Evolutionary conservation across 1,139 yeast species (phyloP).

Genomic region (Candida sojae): DNA sequence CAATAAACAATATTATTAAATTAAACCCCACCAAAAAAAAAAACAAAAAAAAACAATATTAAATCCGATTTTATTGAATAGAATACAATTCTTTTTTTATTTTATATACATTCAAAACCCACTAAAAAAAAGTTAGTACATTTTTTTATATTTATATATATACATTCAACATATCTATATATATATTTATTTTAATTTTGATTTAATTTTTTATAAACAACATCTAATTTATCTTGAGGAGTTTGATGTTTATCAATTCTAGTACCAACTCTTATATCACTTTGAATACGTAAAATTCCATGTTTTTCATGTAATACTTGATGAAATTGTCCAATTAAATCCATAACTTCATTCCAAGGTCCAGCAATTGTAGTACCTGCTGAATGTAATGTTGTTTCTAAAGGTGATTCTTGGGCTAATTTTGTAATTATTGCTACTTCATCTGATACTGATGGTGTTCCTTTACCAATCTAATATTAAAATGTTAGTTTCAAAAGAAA

Average conservation of each 20-base stretch:
- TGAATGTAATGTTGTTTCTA: conserved; percentile 74
- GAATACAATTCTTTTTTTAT: no score
- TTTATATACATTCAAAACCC: neutral
- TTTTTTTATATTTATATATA: neutral
- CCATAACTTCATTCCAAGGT: conserved; percentile 88
- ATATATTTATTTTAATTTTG: neutral
- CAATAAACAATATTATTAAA: conserved; percentile 2
- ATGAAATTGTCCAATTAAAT: conserved; percentile 77
- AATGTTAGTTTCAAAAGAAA: conserved; percentile 16
- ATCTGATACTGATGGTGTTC: conserved; percentile 73
- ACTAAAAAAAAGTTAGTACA: neutral
- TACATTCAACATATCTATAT: neutral
- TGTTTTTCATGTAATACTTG: conserved; percentile 58
- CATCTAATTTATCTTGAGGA: conserved; percentile 65
- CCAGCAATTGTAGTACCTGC: conserved; percentile 94
- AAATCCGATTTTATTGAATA: no score
- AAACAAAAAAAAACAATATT: neutral
- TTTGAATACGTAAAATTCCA: conserved; percentile 77
- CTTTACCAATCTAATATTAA: conserved; percentile 63
- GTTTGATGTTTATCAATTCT: conserved; percentile 68
- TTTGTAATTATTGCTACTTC: conserved; percentile 72
- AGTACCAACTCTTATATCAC: conserved; percentile 85
- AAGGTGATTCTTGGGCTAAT: conserved; percentile 58
- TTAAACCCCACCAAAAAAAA: neutral
- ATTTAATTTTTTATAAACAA: conserved; percentile 54